Percentiles rank a stretch among this genome's conserved stretches.
Evolutionary conservation across 1,284 basidiomycete species (phyloP).

Genomic region (Leucoagaricus sp.): DNA sequence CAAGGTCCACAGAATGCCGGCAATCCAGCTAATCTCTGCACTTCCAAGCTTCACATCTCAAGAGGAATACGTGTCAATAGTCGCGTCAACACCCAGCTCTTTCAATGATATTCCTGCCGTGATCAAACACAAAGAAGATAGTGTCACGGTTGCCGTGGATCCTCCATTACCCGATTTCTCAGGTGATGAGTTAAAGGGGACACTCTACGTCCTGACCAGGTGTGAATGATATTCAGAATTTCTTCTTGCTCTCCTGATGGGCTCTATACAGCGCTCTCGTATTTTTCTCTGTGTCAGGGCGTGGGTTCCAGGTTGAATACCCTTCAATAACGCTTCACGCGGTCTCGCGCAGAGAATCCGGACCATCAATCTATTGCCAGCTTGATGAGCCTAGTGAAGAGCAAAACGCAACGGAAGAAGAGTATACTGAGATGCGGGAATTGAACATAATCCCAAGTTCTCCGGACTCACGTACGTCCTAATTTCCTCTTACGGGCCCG

Average conservation of each 20-base stretch:
- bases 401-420: conserved; percentile 44
- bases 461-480: conserved; percentile 55
- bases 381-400: conserved; percentile 63
- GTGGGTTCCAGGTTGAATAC: conserved; percentile 81
- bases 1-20: conserved; percentile 28
- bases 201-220: conserved; percentile 84
- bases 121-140: conserved; percentile 69
- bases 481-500: conserved; percentile 1
- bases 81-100: conserved; percentile 76
- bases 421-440: conserved; percentile 67
- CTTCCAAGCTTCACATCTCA: conserved; percentile 63
- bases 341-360: conserved; percentile 66
- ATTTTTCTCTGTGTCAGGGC: conserved; percentile 69
- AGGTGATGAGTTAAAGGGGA: conserved; percentile 56
- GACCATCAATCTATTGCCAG: conserved; percentile 86
- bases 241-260: conserved; percentile 19
- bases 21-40: conserved; percentile 43
- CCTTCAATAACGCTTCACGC: conserved; percentile 89
- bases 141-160: conserved; percentile 67
- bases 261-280: conserved; percentile 67
- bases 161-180: conserved; percentile 63
- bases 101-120: conserved; percentile 84
- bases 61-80: conserved; percentile 67
- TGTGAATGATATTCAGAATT: conserved; percentile 33
- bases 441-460: conserved; percentile 71